phyloP scores from a whole-genome alignment of 257 asterid genomes.

The Mitragyna speciosa region DNA sequence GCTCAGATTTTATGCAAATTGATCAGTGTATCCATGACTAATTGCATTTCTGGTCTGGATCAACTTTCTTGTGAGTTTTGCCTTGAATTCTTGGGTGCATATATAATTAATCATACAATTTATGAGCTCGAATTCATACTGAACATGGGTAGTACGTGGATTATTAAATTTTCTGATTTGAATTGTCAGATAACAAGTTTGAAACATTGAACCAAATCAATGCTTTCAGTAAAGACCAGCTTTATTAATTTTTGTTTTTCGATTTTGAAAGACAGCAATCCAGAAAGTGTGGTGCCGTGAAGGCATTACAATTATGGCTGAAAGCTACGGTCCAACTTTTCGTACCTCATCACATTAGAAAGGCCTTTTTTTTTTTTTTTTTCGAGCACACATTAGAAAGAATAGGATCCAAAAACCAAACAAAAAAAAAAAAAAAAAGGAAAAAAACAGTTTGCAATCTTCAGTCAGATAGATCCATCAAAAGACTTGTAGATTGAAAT shows the following conservation, averaged over 20 bases:
- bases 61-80: background rate
- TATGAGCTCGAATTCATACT: too few relatives aligned
- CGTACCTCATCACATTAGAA: conserved; percentile 12
- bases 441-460: background rate
- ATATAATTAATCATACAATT: too few relatives aligned
- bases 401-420: background rate
- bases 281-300: conserved; percentile 24
- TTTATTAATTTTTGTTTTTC: background rate
- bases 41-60: conserved; percentile 3
- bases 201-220: background rate
- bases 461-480: conserved; percentile 5
- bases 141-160: too few relatives aligned
- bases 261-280: conserved; percentile 23
- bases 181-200: too few relatives aligned
- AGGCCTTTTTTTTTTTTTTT: too few relatives aligned
- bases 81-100: background rate
- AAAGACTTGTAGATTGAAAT: background rate
- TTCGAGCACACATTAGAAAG: conserved; percentile 9
- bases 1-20: background rate
- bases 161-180: background rate
- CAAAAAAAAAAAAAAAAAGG: too few relatives aligned
- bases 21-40: background rate
- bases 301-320: conserved; percentile 40
- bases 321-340: conserved; percentile 43
- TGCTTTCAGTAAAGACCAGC: background rate